Evolutionary conservation across 1,139 yeast species (phyloP), one percentile per base, ranked within the genome.

Genomic region (Trichomonascaceae sp.): DNA sequence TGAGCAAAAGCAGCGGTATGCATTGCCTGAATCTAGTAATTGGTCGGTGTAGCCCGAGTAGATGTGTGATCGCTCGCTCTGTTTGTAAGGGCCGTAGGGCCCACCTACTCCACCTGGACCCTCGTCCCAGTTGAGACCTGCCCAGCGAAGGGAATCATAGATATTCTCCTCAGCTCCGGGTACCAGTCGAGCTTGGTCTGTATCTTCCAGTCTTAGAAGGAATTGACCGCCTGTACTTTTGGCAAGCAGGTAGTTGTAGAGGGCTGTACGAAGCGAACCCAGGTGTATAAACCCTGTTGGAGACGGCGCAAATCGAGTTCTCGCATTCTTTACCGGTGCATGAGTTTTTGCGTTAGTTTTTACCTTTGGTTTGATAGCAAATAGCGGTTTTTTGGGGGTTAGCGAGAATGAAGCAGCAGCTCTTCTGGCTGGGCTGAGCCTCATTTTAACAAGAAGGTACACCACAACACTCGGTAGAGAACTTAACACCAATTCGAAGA

Each of bases 301-400:
- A 2, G 97, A 87, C 1, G 99, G 98, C 0, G 99, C 99, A 59
- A 89, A 89, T 44, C 99, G 62, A 1, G 97, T 84, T 42, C 95
- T 59, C 0, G 77, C 94, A n/a, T n/a, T n/a, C n/a, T n/a, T n/a
- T n/a, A n/a, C n/a, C n/a, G n/a, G n/a, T n/a, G n/a, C n/a, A n/a
- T n/a, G n/a, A n/a, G n/a, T n/a, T n/a, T n/a, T n/a, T n/a, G n/a
- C n/a, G n/a, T n/a, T n/a, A n/a, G n/a, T n/a, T n/a, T n/a, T n/a
- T n/a, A n/a, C n/a, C n/a, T n/a, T n/a, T n/a, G n/a, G n/a, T n/a
- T n/a, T n/a, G n/a, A n/a, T n/a, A n/a, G n/a, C n/a, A n/a, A n/a
- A n/a, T n/a, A n/a, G n/a, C n/a, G n/a, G n/a, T n/a, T n/a, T n/a
- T n/a, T n/a, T n/a, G n/a, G n/a, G n/a, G n/a, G n/a, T n/a, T n/a